Evolutionary conservation across 2,329 filamentous ascomycete genomes (phyloP), one percentile per base, ranked within the genome.

Genomic region (Ophiostoma populinum): DNA sequence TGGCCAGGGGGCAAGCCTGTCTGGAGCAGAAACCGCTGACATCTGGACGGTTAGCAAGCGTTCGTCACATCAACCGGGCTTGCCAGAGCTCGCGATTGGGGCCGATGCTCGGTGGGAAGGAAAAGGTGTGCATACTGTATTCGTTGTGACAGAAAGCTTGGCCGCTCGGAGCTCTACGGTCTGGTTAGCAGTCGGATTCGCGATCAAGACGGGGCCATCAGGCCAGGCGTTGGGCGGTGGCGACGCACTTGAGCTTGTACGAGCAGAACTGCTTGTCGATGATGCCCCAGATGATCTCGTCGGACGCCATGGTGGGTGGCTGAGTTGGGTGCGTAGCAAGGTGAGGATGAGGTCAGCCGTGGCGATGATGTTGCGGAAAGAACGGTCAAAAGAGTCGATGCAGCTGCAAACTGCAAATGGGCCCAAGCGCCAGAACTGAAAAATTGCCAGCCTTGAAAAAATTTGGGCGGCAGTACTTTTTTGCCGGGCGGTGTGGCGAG

Each of bases 201-300:
- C n/a, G n/a, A n/a, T n/a, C n/a, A n/a, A n/a, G n/a, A n/a, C n/a
- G n/a, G n/a, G n/a, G n/a, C n/a, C n/a, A n/a, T n/a, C n/a, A n/a
- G n/a, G n/a, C n/a, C n/a, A 48, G 30, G 17, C 18, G 34, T 4
- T 16, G 6, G 13, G 16, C 19, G 4, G n/a, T 9, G 27, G 10
- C n/a, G 27, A 55, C 70, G 47, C 60, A 83, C 74, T 92, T 93
- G 46, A 95, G 65, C 54, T 94, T 94, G 66, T 86, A 95, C 34
- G 80, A 77, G 63, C 90, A 95, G 51, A 90, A 92, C 53, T 87
- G 80, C 58, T 90, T 81, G 58, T 92, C 92, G 47, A 94, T 93
- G 39, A 94, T 81, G 55, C 86, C 76, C 90, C 90, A 98, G 44
- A 95, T 78, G 45, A 95, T 92, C 59, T 95, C 87, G 65, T 95